Evolutionary conservation across 2,329 filamentous ascomycete species (phyloP), one percentile per base, ranked within the genome.

Genomic region (Fonsecaea nubica): DNA sequence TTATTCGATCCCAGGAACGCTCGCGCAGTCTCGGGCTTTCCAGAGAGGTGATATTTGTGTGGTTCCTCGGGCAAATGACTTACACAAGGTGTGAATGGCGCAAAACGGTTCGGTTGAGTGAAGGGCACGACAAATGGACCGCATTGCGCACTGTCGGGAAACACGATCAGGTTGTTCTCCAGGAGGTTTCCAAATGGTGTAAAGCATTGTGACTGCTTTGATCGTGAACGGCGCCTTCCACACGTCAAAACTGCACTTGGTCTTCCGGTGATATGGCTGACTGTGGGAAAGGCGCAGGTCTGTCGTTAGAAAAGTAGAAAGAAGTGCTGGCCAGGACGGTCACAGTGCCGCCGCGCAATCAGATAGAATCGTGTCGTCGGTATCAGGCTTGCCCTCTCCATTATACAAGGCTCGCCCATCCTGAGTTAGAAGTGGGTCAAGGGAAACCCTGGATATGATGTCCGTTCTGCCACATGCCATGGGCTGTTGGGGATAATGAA

Each of bases 391-490:
- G 40, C 40, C 40, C 40, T 45, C 40, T 10, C 25, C 25, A 38
- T 45, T 21, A 50, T 50, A 21, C 45, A 50, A 50, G 45, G 45
- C 45, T 50, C 45, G 45, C 45, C 45, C 45, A 50, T 7, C 18
- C 45, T 25, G 25, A 50, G 45, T 21, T 5, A 25, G 18, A 25
- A 10, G 45, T 50, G 45, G 45, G 18, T 25, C 45, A 9, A 50
- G 7, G 45, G 45, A 30, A 25, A 25, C 7, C 9, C 18, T 50
- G 45, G 45, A 50, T 50, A 50, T 50, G 9, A 50, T 50, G 45
- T 50, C 45, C 45, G 45, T 12, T 21, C 21, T 50, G n/a, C 45
- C 45, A 50, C 45, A 50, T 50, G 45, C 45, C 45, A 50, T 50
- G 45, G 45, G n/a, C 4, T 6, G 42, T 18, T 21, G 45, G 15